Percentiles rank a stretch among this genome's conserved stretches.
phyloP scores from a whole-genome alignment of 106 monocot genomes.

The Phalaenopsis equestris region DNA sequence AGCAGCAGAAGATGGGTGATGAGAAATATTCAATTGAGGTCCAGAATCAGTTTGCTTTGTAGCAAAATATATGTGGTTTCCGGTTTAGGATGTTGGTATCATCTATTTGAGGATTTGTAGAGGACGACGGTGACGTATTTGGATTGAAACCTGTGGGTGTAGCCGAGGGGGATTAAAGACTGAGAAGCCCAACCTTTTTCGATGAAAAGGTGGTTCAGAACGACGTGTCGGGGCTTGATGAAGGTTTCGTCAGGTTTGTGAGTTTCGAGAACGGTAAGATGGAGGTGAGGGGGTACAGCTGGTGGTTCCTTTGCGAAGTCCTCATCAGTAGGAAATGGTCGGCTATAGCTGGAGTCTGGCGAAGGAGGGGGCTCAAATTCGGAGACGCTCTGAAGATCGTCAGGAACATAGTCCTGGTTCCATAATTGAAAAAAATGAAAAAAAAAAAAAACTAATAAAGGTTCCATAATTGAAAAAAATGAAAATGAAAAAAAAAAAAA shows the following conservation, averaged over 20 bases:
- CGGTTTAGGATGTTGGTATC: neutral
- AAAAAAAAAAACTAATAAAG: too few species aligned
- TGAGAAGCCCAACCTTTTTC: conserved; percentile 72
- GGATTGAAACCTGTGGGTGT: conserved; percentile 64
- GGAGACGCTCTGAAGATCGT: conserved; percentile 39
- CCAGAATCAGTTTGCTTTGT: neutral
- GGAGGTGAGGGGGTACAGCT: conserved; percentile 46
- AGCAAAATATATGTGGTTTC: neutral
- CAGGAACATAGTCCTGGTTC: conserved; percentile 65
- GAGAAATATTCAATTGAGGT: neutral
- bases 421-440: too few species aligned
- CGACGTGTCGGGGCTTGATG: conserved; percentile 55
- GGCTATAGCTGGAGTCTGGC: conserved; percentile 47
- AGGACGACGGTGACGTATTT: conserved; percentile 83
- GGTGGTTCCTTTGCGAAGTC: conserved; percentile 69
- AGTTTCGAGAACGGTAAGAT: conserved; percentile 38
- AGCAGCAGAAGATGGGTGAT: neutral
- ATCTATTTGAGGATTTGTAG: conserved; percentile 64
- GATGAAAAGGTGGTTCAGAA: conserved; percentile 82
- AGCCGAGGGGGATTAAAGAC: conserved; percentile 61
- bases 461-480: too few species aligned
- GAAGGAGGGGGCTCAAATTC: conserved; percentile 60
- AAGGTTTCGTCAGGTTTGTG: conserved; percentile 18
- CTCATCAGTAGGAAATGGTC: conserved; percentile 38
- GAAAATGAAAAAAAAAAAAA: too few species aligned